These are phyloP conservation scores for Mortierella sp. DNA, from an alignment of 371 early-diverging fungal species.

Conservation along the genomic window DNA sequence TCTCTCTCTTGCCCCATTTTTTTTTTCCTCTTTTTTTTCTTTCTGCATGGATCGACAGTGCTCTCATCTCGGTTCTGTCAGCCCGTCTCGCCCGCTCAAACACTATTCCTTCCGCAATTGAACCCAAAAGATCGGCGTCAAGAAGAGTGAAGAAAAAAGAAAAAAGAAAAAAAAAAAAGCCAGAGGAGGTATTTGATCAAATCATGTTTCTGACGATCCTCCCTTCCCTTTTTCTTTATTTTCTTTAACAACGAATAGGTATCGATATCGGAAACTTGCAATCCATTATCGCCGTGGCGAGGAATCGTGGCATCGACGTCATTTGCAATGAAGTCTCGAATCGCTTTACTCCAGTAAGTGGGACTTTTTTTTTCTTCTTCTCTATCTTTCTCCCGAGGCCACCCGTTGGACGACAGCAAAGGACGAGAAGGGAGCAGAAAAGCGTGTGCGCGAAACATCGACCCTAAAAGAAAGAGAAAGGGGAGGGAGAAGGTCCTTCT, in stretches of 20 bases:
- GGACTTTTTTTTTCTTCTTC: not conserved
- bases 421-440: no score
- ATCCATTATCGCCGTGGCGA: slow-evolving; percentile 95
- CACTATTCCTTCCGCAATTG: no score
- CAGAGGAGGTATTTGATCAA: no score
- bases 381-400: slow-evolving; percentile 47
- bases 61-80: no score
- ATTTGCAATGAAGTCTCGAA: slow-evolving; percentile 97
- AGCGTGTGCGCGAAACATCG: not conserved
- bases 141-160: no score
- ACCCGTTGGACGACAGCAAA: slow-evolving; percentile 73
- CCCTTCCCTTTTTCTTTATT: not conserved
- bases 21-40: no score
- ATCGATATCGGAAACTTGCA: slow-evolving; percentile 97
- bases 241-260: slow-evolving; percentile 60
- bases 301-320: slow-evolving; percentile 98
- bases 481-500: not conserved
- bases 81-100: no score
- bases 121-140: no score
- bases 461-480: not conserved
- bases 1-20: no score
- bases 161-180: no score
- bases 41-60: no score
- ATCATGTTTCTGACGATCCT: not conserved
- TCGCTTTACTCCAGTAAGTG: slow-evolving; percentile 93